These are phyloP conservation scores for Vitis hybrid DNA, from an alignment of 177 flowering plant species.

Conservation along the genomic window DNA sequence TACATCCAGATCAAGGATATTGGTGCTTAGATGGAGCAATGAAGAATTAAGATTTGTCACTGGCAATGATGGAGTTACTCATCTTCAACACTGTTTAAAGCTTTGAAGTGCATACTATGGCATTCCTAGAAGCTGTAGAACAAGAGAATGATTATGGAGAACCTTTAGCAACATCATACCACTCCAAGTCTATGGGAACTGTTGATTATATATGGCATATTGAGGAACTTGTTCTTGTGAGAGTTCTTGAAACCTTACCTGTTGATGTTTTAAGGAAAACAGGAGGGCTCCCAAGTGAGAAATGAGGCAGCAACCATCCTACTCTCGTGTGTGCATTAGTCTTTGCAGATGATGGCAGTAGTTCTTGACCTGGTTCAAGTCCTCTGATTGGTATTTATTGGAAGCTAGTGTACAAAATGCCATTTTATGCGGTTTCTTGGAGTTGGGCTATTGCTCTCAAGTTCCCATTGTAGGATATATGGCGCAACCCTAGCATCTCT, in stretches of 20 bases:
- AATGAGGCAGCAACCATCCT: conserved; percentile 88
- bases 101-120: conserved; percentile 70
- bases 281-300: conserved; percentile 79
- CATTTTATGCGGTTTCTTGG: too few species aligned
- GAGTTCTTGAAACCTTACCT: conserved; percentile 82
- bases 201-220: conserved; percentile 90
- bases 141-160: too few species aligned
- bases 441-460: too few species aligned
- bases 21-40: conserved; percentile 48
- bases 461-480: too few species aligned
- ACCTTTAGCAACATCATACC: too few species aligned
- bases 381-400: too few species aligned
- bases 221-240: conserved; percentile 63
- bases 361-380: conserved; percentile 12
- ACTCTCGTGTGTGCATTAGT: conserved; percentile 78
- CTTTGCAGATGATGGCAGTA: conserved; percentile 28
- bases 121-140: conserved; percentile 41
- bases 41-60: conserved; percentile 69
- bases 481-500: too few species aligned
- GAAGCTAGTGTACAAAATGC: too few species aligned
- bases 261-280: conserved; percentile 37
- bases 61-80: conserved; percentile 42
- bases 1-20: conserved; percentile 26
- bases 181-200: conserved; percentile 38
- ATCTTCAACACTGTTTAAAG: conserved; percentile 50